Evolutionary conservation across 2,329 filamentous ascomycete species (phyloP).

Genomic region (Alternaria longipes): DNA sequence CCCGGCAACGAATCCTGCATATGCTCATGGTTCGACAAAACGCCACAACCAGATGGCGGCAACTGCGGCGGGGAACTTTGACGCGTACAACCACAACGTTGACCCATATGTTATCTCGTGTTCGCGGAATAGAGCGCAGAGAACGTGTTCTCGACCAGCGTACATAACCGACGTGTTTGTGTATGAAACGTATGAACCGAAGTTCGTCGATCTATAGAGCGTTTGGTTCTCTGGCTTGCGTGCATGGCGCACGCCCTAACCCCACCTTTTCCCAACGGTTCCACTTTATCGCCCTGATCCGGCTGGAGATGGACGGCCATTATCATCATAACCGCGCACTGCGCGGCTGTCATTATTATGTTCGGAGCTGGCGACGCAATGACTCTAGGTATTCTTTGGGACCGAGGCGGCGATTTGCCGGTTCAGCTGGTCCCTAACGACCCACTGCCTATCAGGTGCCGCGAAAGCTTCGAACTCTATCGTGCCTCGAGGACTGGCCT

Average conservation of each 20-base stretch:
- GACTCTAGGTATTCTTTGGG: constrained; percentile 16
- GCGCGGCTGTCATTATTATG: constrained; percentile 38
- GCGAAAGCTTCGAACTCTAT: constrained; percentile 30
- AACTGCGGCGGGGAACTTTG: constrained; percentile 3
- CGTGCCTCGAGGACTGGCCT: constrained; percentile 21
- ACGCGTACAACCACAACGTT: background rate
- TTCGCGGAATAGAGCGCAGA: constrained; percentile 13
- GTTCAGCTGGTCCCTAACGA: constrained; percentile 26
- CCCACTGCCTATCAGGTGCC: constrained; percentile 28
- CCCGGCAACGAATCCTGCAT: constrained; percentile 7
- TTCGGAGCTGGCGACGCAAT: constrained; percentile 4
- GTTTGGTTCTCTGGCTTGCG: constrained; percentile 16
- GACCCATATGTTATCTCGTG: constrained; percentile 3
- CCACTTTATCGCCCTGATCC: constrained; percentile 23
- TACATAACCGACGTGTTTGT: constrained; percentile 8
- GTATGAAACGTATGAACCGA: constrained; percentile 28
- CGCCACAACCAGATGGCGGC: constrained; percentile 10
- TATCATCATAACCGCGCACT: constrained; percentile 38
- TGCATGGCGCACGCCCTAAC: constrained; percentile 28
- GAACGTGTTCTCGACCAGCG: constrained; percentile 10
- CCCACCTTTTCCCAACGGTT: constrained; percentile 35
- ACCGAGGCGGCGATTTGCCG: constrained; percentile 16
- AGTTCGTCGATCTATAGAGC: constrained; percentile 40
- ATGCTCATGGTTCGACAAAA: background rate
- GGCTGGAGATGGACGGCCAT: constrained; percentile 12